Base-by-base conservation (phyloP, 805 yeast species). In the Nematodospora valgi region DNA sequence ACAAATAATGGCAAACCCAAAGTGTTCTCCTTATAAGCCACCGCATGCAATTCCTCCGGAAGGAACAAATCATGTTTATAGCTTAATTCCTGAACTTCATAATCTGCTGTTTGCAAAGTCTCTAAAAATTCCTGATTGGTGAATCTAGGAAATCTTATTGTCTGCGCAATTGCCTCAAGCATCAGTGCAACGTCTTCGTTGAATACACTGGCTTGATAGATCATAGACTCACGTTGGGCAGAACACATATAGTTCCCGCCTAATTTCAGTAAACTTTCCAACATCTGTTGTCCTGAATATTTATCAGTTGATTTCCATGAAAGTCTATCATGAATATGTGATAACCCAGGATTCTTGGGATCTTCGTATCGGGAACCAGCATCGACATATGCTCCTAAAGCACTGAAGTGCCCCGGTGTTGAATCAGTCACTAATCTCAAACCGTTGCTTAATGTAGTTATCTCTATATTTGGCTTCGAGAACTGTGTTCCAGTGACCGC, bases 231-330 rank as follows among this genome's bases (percentile, higher is more conserved):
- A 52, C 98, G 73, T 6, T 94, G 85, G 0, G 96, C 83, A 1
- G 95, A 82, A 52, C 95, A 85, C 78, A 86, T 89, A 60, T 84
- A 88, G 57, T 88, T 91, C 10, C 98, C 98, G 32, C 98, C 98
- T 39, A 93, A 59, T 23, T 76, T 68, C 38, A 87, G 88, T 43
- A 93, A 65, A 14, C 72, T 73, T 44, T 82, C 82, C 45, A 85
- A 71, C 86, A 93, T 85, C 34, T 82, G 73, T 27, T 70, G 62
- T 2, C 86, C 89, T 2, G 75, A 49, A 38, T 71, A 65, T 37
- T 74, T 65, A 23, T 68, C 58, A 0, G 91, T 82, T 4, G 86
- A 77, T 52, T 80, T 80, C 70, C 80, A 93, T 0, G 98, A 91
- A 53, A 93, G 59, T 40, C 96, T 72, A 56, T 91, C 98, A 49